Evolutionary conservation across 352 stramenopile genomes (phyloP), one percentile per base, ranked within the genome.

Genomic region (Globisporangium echinulatum): DNA sequence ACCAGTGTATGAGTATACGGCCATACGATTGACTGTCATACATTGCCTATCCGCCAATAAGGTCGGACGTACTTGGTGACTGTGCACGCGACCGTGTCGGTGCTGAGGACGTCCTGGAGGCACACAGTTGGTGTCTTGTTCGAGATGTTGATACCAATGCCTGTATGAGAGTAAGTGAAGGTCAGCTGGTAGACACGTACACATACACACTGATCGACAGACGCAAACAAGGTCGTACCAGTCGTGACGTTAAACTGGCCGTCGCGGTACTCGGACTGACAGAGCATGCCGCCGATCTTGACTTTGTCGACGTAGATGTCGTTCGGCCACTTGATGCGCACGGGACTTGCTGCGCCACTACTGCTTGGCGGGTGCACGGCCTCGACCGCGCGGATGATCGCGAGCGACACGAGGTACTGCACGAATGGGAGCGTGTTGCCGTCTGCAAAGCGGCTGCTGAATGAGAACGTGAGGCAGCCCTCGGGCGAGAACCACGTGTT

Each of bases 261-360:
- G 64, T 96, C 73, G 46, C 72, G 70, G 67, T 85, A 96, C 68
- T 93, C 82, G 47, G 85, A 96, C 66, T 96, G 88, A 63, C 87
- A 97, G 25, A 97, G 64, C 54, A 97, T 94, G 42, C 88, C 88
- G 61, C 82, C 86, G 62, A 97, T 94, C 70, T 97, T 97, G 72
- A 87, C 74, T 56, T 81, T 80, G 62, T 94, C 74, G 38, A 81
- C 87, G 69, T 97, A 97, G 44, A 97, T 96, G 68, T 97, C 88
- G 65, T 97, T 97, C 25, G 88, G 88, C 88, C 88, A 97, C 68
- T 97, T 97, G 77, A 97, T 97, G 60, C 74, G 75, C 59, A 96
- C 86, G 42, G 82, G 69, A 36, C 77, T 87, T 4, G 59, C 67
- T 52, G 60, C 59, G 1, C 56, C 69, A 5, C 57, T 62, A 5